A percentile compares a stretch with the other conserved stretches of the same genome.
phyloP scores from a whole-genome alignment of 345 rosid species.

The Populus alba region DNA sequence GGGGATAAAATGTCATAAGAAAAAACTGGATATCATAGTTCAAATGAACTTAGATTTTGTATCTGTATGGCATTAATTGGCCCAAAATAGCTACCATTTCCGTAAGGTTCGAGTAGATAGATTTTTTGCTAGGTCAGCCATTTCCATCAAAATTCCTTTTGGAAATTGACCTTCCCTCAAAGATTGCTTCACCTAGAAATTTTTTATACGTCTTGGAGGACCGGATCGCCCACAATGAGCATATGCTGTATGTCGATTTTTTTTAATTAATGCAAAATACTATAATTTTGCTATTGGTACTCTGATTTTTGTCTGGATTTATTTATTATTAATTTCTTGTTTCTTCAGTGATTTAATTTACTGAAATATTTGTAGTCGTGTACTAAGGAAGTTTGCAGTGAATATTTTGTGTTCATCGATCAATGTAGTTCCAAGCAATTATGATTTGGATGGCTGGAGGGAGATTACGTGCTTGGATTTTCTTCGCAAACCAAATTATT shows the following conservation, averaged over 20 bases:
- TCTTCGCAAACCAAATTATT: background rate
- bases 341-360: background rate
- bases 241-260: background rate
- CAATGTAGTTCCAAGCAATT: background rate
- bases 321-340: background rate
- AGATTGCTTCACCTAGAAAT: background rate
- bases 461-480: background rate
- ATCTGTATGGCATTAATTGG: background rate
- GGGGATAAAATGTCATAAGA: conserved; percentile 39
- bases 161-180: background rate
- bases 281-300: background rate
- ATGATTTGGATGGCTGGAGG: background rate
- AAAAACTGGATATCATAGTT: background rate
- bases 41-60: conserved; percentile 2
- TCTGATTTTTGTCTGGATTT: background rate
- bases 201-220: background rate
- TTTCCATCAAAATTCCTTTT: background rate
- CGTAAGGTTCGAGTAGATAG: background rate
- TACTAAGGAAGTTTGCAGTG: background rate
- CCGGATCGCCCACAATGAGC: background rate
- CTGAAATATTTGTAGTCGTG: background rate
- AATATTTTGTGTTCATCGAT: background rate
- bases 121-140: background rate
- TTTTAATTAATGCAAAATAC: background rate
- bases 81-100: background rate